phyloP scores from a whole-genome alignment of 495 filamentous ascomycete genomes.

The Neurospora sp. region DNA sequence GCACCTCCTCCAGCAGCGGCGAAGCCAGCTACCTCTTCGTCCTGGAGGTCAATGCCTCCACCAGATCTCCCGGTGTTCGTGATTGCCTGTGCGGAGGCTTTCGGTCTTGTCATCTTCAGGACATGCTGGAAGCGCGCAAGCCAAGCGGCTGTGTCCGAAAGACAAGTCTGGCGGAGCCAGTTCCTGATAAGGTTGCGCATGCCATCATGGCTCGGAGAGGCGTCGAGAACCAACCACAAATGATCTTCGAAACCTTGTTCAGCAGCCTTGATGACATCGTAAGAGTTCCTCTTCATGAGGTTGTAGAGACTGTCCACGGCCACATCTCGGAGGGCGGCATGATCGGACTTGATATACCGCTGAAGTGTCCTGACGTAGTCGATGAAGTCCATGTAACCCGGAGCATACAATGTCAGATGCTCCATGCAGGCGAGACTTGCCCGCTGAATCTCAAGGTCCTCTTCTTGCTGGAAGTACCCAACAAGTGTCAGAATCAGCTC shows the following conservation, averaged over 20 bases:
- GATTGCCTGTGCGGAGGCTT: slow-evolving; percentile 40
- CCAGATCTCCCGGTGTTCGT: slow-evolving; percentile 38
- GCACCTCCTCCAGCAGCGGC: slow-evolving; percentile 54
- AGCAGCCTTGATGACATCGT: slow-evolving; percentile 63
- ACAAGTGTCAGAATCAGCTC: slow-evolving; percentile 85
- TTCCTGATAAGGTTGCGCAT: slow-evolving; percentile 75
- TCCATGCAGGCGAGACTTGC: slow-evolving; percentile 78
- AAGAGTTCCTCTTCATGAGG: slow-evolving; percentile 84
- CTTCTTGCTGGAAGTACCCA: slow-evolving; percentile 70
- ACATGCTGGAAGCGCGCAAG: slow-evolving; percentile 78
- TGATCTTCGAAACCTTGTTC: slow-evolving; percentile 76
- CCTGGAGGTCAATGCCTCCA: slow-evolving; percentile 64
- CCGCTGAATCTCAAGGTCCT: slow-evolving; percentile 57
- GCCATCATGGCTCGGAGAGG: slow-evolving; percentile 59
- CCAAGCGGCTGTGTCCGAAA: slow-evolving; percentile 70
- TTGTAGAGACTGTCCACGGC: slow-evolving; percentile 86
- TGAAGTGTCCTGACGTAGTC: slow-evolving; percentile 78
- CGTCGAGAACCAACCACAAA: slow-evolving; percentile 80
- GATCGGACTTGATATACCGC: slow-evolving; percentile 57
- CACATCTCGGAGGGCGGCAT: slow-evolving; percentile 58
- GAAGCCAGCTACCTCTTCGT: slow-evolving; percentile 95
- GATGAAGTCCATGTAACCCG: slow-evolving; percentile 69
- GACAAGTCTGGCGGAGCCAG: slow-evolving; percentile 80
- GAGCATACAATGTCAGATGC: slow-evolving; percentile 86
- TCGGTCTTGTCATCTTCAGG: slow-evolving; percentile 71